phyloP scores from a whole-genome alignment of 2,329 filamentous ascomycete genomes.

The Verticillium alfalfae region DNA sequence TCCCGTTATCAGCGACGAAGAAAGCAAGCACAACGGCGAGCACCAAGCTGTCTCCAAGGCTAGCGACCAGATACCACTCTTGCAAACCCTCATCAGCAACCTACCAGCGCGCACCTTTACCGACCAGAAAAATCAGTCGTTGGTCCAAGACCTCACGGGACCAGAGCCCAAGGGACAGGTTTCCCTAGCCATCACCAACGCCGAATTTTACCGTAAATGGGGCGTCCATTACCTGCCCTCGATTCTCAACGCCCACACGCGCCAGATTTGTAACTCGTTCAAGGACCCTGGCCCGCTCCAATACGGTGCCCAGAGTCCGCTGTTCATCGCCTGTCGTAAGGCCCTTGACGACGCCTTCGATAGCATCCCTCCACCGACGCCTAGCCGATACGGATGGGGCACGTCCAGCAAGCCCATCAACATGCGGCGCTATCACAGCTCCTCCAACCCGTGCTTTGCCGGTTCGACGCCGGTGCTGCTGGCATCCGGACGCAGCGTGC shows the following conservation, averaged over 20 bases:
- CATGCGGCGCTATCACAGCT: conserved; percentile 39
- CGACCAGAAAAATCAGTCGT: conserved; percentile 35
- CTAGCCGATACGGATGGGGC: conserved; percentile 10
- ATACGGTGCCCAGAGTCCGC: conserved; percentile 43
- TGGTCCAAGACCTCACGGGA: conserved; percentile 43
- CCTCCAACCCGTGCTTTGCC: conserved; percentile 45
- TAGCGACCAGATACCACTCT: conserved; percentile 7
- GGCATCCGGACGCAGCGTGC: conserved; percentile 28
- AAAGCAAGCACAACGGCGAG: conserved; percentile 22
- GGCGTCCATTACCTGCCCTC: conserved; percentile 53
- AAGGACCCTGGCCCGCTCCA: conserved; percentile 53
- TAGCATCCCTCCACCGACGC: conserved; percentile 35
- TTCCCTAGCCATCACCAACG: conserved; percentile 34
- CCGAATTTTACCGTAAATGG: conserved; percentile 41
- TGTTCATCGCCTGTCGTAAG: conserved; percentile 46
- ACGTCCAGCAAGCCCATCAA: conserved; percentile 11
- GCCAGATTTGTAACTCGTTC: conserved; percentile 57
- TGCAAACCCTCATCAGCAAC: conserved; percentile 22
- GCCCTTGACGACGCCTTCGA: conserved; percentile 45
- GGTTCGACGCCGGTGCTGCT: conserved; percentile 41
- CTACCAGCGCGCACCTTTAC: conserved; percentile 26
- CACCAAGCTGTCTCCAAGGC: not conserved
- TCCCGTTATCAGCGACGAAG: conserved; percentile 24
- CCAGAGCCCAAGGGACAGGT: conserved; percentile 42
- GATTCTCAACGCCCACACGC: conserved; percentile 48